phyloP scores from a whole-genome alignment of 106 monocot genomes.

The Vanilla planifolia region DNA sequence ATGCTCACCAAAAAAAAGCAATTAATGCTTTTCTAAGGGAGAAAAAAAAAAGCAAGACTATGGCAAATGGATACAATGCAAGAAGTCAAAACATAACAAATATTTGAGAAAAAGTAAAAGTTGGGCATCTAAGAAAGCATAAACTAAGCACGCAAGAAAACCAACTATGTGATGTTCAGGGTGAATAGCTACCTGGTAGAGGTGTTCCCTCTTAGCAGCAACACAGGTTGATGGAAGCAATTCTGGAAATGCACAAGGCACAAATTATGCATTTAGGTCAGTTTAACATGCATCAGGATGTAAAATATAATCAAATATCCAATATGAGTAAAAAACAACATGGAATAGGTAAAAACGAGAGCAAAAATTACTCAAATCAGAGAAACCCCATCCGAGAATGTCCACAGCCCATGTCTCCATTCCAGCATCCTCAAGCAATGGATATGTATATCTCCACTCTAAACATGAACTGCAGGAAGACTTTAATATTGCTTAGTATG shows the following conservation, averaged over 20 bases:
- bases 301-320: background rate
- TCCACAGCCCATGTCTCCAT: conserved; percentile 91
- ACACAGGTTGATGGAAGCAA: conserved; percentile 52
- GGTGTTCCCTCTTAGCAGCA: conserved; percentile 77
- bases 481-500: conserved; percentile 6
- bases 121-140: too few relatives aligned
- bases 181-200: conserved; percentile 64
- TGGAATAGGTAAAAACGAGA: background rate
- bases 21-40: too few relatives aligned
- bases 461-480: conserved; percentile 78
- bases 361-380: conserved; percentile 62
- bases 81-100: background rate
- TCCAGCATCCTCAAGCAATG: conserved; percentile 80
- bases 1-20: too few relatives aligned
- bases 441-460: conserved; percentile 92
- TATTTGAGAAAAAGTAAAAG: background rate
- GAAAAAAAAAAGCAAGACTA: too few relatives aligned
- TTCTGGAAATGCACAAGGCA: conserved; percentile 23
- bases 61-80: background rate
- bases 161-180: background rate
- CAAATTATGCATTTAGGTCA: background rate
- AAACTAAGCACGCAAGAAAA: too few relatives aligned
- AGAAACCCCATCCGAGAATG: conserved; percentile 98
- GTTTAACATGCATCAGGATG: background rate
- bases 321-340: background rate